Conservation (phyloP, 1,284 basidiomycete genomes). For the Calocybe gambosa region DNA sequence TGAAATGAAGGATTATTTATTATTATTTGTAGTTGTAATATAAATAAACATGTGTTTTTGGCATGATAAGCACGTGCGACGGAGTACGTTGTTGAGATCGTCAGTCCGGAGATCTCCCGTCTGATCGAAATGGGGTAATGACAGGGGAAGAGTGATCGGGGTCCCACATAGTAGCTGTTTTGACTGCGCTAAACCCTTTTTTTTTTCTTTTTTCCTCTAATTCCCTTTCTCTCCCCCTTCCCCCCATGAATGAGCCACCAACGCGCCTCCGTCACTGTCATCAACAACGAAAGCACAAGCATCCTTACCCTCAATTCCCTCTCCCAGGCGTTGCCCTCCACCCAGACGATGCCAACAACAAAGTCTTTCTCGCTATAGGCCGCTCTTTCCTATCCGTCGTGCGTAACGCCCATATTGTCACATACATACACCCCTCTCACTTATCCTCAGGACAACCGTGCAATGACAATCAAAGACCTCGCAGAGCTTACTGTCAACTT, state of each 20-base stretch:
- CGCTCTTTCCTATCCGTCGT: slow-evolving; percentile 68
- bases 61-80: too few species aligned
- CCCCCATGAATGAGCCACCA: slow-evolving; percentile 22
- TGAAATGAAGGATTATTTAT: too few species aligned
- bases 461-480: slow-evolving; percentile 79
- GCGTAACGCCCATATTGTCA: slow-evolving; percentile 25
- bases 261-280: slow-evolving; percentile 31
- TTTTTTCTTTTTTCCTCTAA: slow-evolving; percentile 19
- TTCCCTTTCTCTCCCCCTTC: slow-evolving; percentile 18
- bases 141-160: slow-evolving; percentile 15
- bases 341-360: slow-evolving; percentile 62
- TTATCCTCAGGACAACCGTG: slow-evolving; percentile 56
- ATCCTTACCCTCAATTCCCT: slow-evolving; percentile 40
- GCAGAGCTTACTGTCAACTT: slow-evolving; percentile 59
- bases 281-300: slow-evolving; percentile 14
- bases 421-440: slow-evolving; percentile 11
- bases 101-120: background rate
- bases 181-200: background rate
- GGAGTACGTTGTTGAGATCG: too few species aligned
- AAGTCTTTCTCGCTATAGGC: slow-evolving; percentile 65
- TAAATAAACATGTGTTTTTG: slow-evolving; percentile 1
- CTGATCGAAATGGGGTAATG: slow-evolving; percentile 2
- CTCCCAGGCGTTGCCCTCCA: slow-evolving; percentile 59
- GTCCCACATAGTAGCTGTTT: slow-evolving; percentile 14
- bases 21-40: slow-evolving; percentile 1